Percentiles rank a stretch among this genome's conserved stretches.
These are phyloP conservation scores for Marsdenia floribunda DNA, from an alignment of 257 asterid genomes.

Conservation along the genomic window DNA sequence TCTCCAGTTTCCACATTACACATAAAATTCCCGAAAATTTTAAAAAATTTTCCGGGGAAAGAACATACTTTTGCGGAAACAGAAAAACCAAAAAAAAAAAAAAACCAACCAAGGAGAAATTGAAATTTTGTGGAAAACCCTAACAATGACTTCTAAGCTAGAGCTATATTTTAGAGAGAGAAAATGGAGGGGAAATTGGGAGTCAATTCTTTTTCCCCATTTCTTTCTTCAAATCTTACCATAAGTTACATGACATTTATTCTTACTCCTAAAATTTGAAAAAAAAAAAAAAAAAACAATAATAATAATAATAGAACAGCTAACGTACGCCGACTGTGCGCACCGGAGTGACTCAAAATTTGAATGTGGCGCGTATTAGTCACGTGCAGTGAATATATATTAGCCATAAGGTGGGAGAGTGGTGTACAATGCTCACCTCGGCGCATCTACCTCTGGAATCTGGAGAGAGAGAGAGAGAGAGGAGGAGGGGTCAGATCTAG, in stretches of 20 bases:
- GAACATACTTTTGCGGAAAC: too few relatives aligned
- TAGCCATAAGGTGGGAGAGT: not conserved
- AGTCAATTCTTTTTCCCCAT: not conserved
- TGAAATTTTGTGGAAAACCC: conserved; percentile 24
- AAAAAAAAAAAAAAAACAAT: not conserved
- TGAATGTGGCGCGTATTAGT: not conserved
- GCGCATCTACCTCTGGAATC: not conserved
- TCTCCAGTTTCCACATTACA: conserved; percentile 4
- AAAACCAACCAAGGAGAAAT: too few relatives aligned
- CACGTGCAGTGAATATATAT: not conserved
- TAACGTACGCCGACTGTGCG: not conserved
- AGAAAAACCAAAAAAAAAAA: too few relatives aligned
- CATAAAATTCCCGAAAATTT: not conserved
- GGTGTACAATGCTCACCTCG: conserved; percentile 8
- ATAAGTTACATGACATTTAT: not conserved
- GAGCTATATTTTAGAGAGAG: conserved; percentile 25
- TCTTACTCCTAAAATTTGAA: not conserved
- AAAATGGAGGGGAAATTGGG: conserved; percentile 53
- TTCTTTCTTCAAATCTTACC: not conserved
- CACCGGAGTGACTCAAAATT: not conserved
- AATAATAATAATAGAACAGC: not conserved
- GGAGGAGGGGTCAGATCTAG: not conserved
- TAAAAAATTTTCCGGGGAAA: not conserved
- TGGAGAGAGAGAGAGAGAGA: too few relatives aligned
- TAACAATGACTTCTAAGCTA: conserved; percentile 22